These are phyloP conservation scores for Cladosporium oxysporum DNA, from an alignment of 2,329 filamentous ascomycete species.

Conservation along the genomic window DNA sequence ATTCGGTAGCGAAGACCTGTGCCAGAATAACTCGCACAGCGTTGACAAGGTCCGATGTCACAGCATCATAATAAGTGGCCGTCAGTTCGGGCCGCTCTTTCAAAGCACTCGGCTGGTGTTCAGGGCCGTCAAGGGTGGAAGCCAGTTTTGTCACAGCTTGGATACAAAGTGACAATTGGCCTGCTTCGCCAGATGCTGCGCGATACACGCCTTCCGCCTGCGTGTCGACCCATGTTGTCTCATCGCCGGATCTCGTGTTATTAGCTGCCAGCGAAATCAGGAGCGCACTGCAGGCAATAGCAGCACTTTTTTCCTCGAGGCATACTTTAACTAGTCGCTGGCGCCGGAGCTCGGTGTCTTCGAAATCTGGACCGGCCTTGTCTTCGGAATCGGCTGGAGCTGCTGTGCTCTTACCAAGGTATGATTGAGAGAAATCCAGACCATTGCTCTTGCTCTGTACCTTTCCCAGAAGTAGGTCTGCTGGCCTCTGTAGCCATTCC, in stretches of 20 bases:
- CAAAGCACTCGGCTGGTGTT: slow-evolving; percentile 23
- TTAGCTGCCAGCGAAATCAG: slow-evolving; percentile 14
- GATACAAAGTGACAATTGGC: slow-evolving; percentile 1
- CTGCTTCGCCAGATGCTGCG: neutral
- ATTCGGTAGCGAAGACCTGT: slow-evolving; percentile 44
- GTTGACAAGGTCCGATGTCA: slow-evolving; percentile 71
- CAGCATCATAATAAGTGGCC: slow-evolving; percentile 62
- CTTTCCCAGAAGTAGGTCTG: slow-evolving; percentile 65
- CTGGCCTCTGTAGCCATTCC: slow-evolving; percentile 81
- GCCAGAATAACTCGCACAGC: slow-evolving; percentile 54
- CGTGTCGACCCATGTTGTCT: slow-evolving; percentile 3
- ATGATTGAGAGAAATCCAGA: slow-evolving; percentile 10
- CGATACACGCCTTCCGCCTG: neutral
- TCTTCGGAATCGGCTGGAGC: neutral
- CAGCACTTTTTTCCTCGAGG: slow-evolving; percentile 31
- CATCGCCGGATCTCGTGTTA: neutral
- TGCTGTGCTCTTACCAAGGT: slow-evolving; percentile 14
- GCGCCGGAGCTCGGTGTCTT: slow-evolving; percentile 12
- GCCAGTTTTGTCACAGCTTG: neutral
- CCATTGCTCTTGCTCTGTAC: slow-evolving; percentile 11
- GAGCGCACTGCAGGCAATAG: slow-evolving; percentile 22
- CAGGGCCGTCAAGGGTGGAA: slow-evolving; percentile 1
- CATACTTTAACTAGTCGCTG: slow-evolving; percentile 28
- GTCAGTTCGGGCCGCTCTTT: slow-evolving; percentile 24
- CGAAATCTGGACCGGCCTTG: slow-evolving; percentile 26